Evolutionary conservation across 2,329 filamentous ascomycete species (phyloP).

Genomic region (Aspergillus sp.): DNA sequence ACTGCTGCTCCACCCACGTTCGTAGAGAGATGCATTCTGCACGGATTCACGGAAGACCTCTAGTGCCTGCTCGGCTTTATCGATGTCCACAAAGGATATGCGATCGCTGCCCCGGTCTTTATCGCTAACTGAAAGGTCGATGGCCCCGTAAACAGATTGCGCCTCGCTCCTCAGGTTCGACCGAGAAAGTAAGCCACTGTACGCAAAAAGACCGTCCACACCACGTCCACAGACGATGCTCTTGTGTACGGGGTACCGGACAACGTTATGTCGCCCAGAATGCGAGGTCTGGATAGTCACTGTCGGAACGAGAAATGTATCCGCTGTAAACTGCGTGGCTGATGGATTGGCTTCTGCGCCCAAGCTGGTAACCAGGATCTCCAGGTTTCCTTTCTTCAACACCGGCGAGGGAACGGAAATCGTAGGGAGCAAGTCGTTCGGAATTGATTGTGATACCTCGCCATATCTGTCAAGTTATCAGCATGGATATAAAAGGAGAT

Average conservation of each 20-base stretch:
- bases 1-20: slow-evolving; percentile 69
- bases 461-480: slow-evolving; percentile 45
- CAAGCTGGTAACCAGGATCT: slow-evolving; percentile 55
- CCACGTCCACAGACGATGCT: slow-evolving; percentile 71
- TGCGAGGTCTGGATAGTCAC: slow-evolving; percentile 65
- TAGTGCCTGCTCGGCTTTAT: slow-evolving; percentile 59
- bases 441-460: slow-evolving; percentile 43
- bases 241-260: slow-evolving; percentile 80
- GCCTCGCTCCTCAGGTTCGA: slow-evolving; percentile 25
- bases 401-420: slow-evolving; percentile 53
- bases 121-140: slow-evolving; percentile 46
- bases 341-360: slow-evolving; percentile 46
- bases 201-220: slow-evolving; percentile 56
- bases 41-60: slow-evolving; percentile 64
- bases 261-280: slow-evolving; percentile 59
- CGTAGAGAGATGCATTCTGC: slow-evolving; percentile 65
- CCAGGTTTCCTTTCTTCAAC: slow-evolving; percentile 53
- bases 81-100: slow-evolving; percentile 58
- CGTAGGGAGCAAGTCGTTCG: slow-evolving; percentile 50
- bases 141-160: slow-evolving; percentile 29
- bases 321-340: slow-evolving; percentile 46
- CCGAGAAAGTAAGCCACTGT: slow-evolving; percentile 26
- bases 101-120: slow-evolving; percentile 14
- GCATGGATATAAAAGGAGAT: neutral
- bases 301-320: slow-evolving; percentile 69